Conservation (phyloP, 1,284 basidiomycete genomes). For the Heterobasidion parviporum region DNA sequence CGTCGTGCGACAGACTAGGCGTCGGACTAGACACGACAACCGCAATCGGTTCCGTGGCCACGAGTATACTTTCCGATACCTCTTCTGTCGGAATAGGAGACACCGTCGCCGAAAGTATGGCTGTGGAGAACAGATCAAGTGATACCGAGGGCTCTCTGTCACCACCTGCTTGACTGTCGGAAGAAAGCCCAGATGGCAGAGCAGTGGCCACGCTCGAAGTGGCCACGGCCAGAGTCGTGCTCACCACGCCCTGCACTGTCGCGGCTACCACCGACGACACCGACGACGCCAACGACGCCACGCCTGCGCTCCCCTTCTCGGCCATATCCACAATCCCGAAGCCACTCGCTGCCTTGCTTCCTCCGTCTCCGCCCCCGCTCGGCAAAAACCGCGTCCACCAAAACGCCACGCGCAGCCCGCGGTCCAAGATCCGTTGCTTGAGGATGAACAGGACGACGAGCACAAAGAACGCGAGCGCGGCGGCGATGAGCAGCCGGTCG, state of each 20-base stretch:
- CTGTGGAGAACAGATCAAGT: too few species aligned
- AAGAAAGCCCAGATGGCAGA: too few species aligned
- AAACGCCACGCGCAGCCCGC: conserved; percentile 58
- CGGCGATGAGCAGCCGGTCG: conserved; percentile 79
- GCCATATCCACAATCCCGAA: not conserved
- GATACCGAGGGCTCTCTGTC: too few species aligned
- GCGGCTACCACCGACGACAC: not conserved
- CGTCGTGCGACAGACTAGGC: not conserved
- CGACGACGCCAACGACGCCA: not conserved
- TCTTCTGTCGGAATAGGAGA: not conserved
- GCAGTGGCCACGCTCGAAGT: not conserved
- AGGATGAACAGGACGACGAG: conserved; percentile 81
- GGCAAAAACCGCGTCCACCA: conserved; percentile 77
- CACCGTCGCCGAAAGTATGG: not conserved
- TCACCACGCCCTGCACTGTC: too few species aligned
- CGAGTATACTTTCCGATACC: not conserved
- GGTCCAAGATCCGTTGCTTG: conserved; percentile 79
- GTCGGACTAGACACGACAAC: not conserved
- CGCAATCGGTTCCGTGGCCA: not conserved
- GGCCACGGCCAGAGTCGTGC: too few species aligned
- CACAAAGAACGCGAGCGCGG: conserved; percentile 74
- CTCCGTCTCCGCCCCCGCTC: not conserved
- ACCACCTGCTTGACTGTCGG: too few species aligned
- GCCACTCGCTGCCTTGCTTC: not conserved
- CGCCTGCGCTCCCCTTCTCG: not conserved